A percentile compares a stretch with the other conserved stretches of the same genome.
Evolutionary conservation across 2,329 filamentous ascomycete species (phyloP).

Genomic region (Cladosporium sp.): DNA sequence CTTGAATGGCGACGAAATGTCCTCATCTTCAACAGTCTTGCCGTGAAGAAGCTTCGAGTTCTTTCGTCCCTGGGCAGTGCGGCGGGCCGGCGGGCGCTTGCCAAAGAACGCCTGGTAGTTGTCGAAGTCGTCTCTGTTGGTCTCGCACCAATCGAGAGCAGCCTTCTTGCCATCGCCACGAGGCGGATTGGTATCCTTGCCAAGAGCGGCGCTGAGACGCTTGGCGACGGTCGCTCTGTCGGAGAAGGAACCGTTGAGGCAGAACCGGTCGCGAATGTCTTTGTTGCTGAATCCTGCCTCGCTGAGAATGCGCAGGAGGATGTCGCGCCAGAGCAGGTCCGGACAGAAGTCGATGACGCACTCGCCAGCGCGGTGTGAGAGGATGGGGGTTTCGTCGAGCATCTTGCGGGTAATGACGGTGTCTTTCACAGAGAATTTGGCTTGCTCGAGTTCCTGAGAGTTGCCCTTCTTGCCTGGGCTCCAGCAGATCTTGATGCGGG

Average conservation of each 20-base stretch:
- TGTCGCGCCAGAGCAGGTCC: slow-evolving; percentile 36
- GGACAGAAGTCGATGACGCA: slow-evolving; percentile 41
- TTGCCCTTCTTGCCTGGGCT: slow-evolving; percentile 37
- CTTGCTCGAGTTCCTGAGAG: slow-evolving; percentile 34
- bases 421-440: slow-evolving; percentile 34
- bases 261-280: slow-evolving; percentile 36
- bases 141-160: slow-evolving; percentile 27
- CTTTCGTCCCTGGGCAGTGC: slow-evolving; percentile 27
- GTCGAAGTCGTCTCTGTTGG: slow-evolving; percentile 30
- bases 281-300: slow-evolving; percentile 37
- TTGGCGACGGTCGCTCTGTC: slow-evolving; percentile 40
- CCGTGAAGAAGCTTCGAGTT: not conserved
- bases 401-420: slow-evolving; percentile 36
- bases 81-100: slow-evolving; percentile 29
- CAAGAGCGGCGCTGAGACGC: slow-evolving; percentile 37
- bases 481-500: slow-evolving; percentile 35
- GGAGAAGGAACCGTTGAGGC: slow-evolving; percentile 36
- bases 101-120: slow-evolving; percentile 33
- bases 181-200: slow-evolving; percentile 35
- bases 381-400: slow-evolving; percentile 28
- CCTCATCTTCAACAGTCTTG: slow-evolving; percentile 11
- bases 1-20: slow-evolving; percentile 10
- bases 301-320: slow-evolving; percentile 36
- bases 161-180: slow-evolving; percentile 27
- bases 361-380: slow-evolving; percentile 34